Evolutionary conservation across 2,329 filamentous ascomycete genomes (phyloP).

Genomic region (Fusarium buxicola): DNA sequence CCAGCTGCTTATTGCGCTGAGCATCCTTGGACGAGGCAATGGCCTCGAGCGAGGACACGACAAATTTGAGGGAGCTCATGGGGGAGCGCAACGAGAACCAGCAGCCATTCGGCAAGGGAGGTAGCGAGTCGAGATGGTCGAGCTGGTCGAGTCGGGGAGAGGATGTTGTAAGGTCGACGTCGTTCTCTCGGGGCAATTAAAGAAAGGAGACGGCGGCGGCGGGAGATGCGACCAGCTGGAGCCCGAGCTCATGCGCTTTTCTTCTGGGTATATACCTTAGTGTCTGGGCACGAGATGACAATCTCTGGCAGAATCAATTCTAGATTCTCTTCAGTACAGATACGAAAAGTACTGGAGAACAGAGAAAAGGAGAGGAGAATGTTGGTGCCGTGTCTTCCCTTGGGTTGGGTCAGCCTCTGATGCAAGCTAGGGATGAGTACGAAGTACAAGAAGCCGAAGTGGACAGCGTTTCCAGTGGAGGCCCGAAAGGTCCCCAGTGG

Average conservation of each 20-base stretch:
- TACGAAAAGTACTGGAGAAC: conserved; percentile 1
- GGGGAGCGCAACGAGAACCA: conserved; percentile 62
- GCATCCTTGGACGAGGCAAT: conserved; percentile 94
- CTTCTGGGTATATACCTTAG: conserved; percentile 5
- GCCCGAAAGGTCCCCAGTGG: conserved; percentile 11
- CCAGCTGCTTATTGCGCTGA: conserved; percentile 84
- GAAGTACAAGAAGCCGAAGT: conserved; percentile 34
- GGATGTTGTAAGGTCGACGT: conserved; percentile 30
- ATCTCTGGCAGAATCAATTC: not conserved
- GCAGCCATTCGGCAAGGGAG: conserved; percentile 57
- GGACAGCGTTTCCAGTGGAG: conserved; percentile 42
- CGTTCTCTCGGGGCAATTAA: conserved; percentile 36
- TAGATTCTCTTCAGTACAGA: not conserved
- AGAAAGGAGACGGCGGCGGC: conserved; percentile 37
- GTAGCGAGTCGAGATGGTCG: conserved; percentile 15
- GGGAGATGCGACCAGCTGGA: conserved; percentile 16
- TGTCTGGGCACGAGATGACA: not conserved
- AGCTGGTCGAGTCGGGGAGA: conserved; percentile 7
- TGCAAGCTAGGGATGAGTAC: conserved; percentile 10
- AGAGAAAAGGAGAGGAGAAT: conserved; percentile 12
- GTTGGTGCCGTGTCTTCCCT: conserved; percentile 14
- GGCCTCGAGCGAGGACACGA: conserved; percentile 90
- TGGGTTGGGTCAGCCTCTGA: conserved; percentile 24
- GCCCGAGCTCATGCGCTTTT: conserved; percentile 28
- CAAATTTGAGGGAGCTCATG: conserved; percentile 95